phyloP scores from a whole-genome alignment of 345 rosid genomes.

The Brassica incana region DNA sequence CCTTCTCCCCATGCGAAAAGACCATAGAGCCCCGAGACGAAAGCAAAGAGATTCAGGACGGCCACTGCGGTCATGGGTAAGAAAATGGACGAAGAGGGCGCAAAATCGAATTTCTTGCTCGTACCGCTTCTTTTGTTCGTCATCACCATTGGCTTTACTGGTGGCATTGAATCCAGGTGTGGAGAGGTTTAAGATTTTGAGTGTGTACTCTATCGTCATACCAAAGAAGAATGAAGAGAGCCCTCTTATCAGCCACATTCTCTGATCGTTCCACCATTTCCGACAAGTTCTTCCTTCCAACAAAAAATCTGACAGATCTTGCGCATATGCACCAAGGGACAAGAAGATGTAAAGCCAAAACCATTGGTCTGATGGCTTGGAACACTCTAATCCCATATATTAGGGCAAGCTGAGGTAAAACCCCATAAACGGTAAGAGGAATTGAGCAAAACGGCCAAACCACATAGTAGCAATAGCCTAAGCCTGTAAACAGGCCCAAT shows the following conservation, averaged over 20 bases:
- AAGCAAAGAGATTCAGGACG: conserved; percentile 47
- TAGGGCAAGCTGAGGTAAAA: conserved; percentile 69
- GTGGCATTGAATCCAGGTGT: conserved; percentile 55
- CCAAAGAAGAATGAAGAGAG: conserved; percentile 48
- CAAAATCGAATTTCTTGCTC: conserved; percentile 64
- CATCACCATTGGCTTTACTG: conserved; percentile 53
- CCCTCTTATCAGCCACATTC: conserved; percentile 60
- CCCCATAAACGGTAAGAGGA: conserved; percentile 51
- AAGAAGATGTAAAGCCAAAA: conserved; percentile 62
- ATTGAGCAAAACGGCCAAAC: conserved; percentile 56
- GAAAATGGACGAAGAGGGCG: conserved; percentile 57
- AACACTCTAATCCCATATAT: conserved; percentile 47
- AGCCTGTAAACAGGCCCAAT: conserved; percentile 45
- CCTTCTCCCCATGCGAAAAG: conserved; percentile 29
- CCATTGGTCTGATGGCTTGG: conserved; percentile 57
- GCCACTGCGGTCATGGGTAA: conserved; percentile 51
- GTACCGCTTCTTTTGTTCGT: conserved; percentile 56
- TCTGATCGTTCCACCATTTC: conserved; percentile 80
- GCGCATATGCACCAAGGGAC: conserved; percentile 58
- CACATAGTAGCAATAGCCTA: conserved; percentile 45
- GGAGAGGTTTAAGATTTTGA: conserved; percentile 51
- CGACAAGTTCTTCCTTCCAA: conserved; percentile 46
- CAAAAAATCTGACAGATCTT: conserved; percentile 47
- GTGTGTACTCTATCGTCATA: conserved; percentile 43
- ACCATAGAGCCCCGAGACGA: conserved; percentile 37